phyloP scores from a whole-genome alignment of 1,284 basidiomycete species.

The Psilocybe mexicana region DNA sequence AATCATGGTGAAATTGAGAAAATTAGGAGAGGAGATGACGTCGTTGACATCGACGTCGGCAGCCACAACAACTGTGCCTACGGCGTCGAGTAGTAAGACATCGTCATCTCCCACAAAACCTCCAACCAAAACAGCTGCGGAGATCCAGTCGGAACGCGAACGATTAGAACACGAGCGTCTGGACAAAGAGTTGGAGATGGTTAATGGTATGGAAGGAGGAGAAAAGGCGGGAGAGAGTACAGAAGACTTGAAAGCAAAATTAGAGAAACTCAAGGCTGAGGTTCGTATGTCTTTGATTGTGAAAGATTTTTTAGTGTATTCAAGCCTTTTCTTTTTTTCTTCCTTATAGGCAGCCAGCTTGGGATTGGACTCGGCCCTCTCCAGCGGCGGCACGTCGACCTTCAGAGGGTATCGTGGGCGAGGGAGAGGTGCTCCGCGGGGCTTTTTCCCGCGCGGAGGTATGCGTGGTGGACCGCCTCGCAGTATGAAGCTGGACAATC shows the following conservation, averaged over 20 bases:
- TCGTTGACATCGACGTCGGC: constrained; percentile 30
- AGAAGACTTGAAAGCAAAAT: constrained; percentile 75
- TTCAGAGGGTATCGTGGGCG: constrained; percentile 71
- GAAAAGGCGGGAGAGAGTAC: constrained; percentile 47
- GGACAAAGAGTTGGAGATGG: constrained; percentile 77
- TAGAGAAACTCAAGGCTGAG: constrained; percentile 84
- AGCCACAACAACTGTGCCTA: constrained; percentile 12
- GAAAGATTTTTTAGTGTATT: not conserved
- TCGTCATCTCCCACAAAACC: constrained; percentile 30
- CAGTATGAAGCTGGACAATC: constrained; percentile 89
- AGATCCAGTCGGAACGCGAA: constrained; percentile 42
- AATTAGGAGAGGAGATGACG: constrained; percentile 80
- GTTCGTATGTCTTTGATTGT: constrained; percentile 38
- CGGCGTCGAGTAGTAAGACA: constrained; percentile 11
- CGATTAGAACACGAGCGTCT: constrained; percentile 62
- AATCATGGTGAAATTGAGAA: constrained; percentile 77
- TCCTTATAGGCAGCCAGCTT: constrained; percentile 68
- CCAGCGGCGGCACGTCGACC: constrained; percentile 35
- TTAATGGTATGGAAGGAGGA: constrained; percentile 38
- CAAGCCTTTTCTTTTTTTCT: not conserved
- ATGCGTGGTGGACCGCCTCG: constrained; percentile 65
- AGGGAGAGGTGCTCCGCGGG: constrained; percentile 62
- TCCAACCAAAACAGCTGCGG: constrained; percentile 26
- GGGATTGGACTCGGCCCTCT: constrained; percentile 62
- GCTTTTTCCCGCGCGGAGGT: constrained; percentile 56